A percentile compares a stretch with the other conserved stretches of the same genome.
These are phyloP conservation scores for Phaeosphaeriaceae sp. DNA, from an alignment of 2,329 filamentous ascomycete species.

Conservation along the genomic window DNA sequence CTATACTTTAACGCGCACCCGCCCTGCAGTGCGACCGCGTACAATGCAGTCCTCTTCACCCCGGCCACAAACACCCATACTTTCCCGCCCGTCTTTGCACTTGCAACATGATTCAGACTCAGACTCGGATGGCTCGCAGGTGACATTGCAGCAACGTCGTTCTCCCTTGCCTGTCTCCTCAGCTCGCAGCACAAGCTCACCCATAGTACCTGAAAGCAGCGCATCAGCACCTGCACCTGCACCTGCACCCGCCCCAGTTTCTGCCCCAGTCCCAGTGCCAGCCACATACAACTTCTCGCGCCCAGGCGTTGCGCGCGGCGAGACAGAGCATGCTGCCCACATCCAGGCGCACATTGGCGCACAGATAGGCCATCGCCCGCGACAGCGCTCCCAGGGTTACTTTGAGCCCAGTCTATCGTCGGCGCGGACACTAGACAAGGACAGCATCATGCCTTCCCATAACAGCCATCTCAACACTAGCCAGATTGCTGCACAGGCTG, in stretches of 20 bases:
- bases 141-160: conserved; percentile 45
- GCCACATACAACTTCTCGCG: conserved; percentile 47
- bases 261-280: conserved; percentile 28
- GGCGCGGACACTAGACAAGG: conserved; percentile 49
- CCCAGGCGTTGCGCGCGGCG: conserved; percentile 43
- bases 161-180: conserved; percentile 50
- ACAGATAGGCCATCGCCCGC: conserved; percentile 61
- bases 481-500: conserved; percentile 80
- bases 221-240: too few species aligned
- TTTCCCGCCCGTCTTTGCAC: conserved; percentile 33
- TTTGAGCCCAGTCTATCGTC: conserved; percentile 77
- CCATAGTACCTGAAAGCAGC: too few species aligned
- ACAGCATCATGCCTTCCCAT: conserved; percentile 53
- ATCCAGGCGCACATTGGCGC: conserved; percentile 35
- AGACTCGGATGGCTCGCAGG: conserved; percentile 50
- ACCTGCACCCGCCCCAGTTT: too few species aligned
- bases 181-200: too few species aligned
- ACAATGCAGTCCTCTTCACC: conserved; percentile 44
- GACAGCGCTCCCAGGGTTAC: conserved; percentile 76
- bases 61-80: conserved; percentile 40
- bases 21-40: too few species aligned
- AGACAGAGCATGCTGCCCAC: conserved; percentile 34
- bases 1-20: too few species aligned
- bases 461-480: conserved; percentile 63
- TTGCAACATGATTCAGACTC: conserved; percentile 26